Base-by-base conservation (phyloP, 1,139 yeast genomes). In the Yamadazyma blattariae region DNA sequence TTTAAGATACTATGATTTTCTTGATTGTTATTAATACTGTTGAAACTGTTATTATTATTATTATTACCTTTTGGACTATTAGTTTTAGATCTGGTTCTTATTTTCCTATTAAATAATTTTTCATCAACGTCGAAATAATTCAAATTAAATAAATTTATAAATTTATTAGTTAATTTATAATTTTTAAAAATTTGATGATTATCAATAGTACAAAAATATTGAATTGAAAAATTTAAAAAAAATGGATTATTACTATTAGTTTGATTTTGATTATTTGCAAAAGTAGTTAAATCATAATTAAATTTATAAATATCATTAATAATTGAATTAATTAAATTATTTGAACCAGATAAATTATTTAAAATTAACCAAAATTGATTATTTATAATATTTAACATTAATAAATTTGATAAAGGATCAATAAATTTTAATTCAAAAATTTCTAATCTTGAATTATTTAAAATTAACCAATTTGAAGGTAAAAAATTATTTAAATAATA, bases 191-290 rank as follows among this genome's bases (percentile, higher is more conserved):
- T 33, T n/a, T 33, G 27, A 20, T 39, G 42, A 24, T 46, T 47
- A 29, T 47, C 50, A 27, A 46, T 46, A 8, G 29, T 18, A 34
- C 51, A 47, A 26, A 46, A 47, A 29, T 35, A 36, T 18, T 33
- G 25, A 31, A 47, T 40, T 2, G 47, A 39, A 22, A 14, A 36
- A 12, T 31, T 28, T n/a, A 47, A 32, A 32, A 46, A 38, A 25
- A 30, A 38, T 4, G 51, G 50, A 4, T 37, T 10, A 5, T 7
- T 17, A 5, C 5, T 5, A 17, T 17, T 17, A 5, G 5, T 17
- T 23, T 30, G 28, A 16, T 37, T 13, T 9, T 30, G 21, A 7
- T 31, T 28, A 21, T 37, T 32, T 3, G 24, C 13, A 18, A 25
- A 23, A 7, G 12, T 21, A 1, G 38, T 19, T 24, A 45, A 39